Conservation (phyloP, 345 rosid genomes). For the Anacardium occidentale region DNA sequence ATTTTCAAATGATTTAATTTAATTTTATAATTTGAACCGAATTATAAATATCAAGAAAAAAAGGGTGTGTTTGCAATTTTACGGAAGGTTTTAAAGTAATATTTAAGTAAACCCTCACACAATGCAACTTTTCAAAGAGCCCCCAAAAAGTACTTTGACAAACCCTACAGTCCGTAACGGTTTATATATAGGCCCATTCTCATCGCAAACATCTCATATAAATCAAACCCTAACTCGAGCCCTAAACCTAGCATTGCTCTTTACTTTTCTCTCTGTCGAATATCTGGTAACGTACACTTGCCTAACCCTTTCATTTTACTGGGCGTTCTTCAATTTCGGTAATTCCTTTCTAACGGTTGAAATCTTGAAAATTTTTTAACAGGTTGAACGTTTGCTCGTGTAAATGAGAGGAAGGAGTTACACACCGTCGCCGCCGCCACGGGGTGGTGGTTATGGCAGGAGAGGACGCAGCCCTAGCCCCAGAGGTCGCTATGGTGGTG, state of each 20-base stretch:
- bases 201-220: too few relatives aligned
- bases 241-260: not conserved
- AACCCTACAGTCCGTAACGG: too few relatives aligned
- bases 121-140: too few relatives aligned
- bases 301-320: not conserved
- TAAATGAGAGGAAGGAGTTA: constrained; percentile 93
- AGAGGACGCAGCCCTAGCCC: constrained; percentile 88
- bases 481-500: constrained; percentile 63
- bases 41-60: too few relatives aligned
- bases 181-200: too few relatives aligned
- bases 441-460: constrained; percentile 58
- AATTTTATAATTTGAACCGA: too few relatives aligned
- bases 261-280: not conserved
- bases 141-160: too few relatives aligned
- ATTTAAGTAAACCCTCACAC: too few relatives aligned
- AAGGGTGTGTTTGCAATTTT: too few relatives aligned
- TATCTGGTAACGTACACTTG: not conserved
- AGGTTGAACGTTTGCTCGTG: constrained; percentile 1
- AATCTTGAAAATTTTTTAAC: not conserved
- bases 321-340: not conserved
- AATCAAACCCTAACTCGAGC: not conserved
- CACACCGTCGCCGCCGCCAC: constrained; percentile 77
- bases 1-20: too few relatives aligned
- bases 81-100: too few relatives aligned
- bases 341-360: not conserved